phyloP scores from a whole-genome alignment of 208 protist species.

The Leishmania turanica region DNA sequence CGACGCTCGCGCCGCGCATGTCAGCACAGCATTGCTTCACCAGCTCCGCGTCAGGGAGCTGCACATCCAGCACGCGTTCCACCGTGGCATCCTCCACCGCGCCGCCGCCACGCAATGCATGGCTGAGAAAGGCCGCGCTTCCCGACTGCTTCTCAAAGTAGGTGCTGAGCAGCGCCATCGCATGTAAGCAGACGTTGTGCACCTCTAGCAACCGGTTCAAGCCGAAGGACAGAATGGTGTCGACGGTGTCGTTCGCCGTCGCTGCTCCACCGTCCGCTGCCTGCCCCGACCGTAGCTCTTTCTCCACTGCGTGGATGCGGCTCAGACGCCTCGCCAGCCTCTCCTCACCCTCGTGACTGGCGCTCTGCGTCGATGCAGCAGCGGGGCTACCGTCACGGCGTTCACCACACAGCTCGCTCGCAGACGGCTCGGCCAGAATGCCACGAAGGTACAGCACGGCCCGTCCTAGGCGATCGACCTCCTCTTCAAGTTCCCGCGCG shows the following conservation, averaged over 20 bases:
- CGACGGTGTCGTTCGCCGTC: background rate
- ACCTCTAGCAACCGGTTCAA: conserved; percentile 28
- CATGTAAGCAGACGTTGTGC: conserved; percentile 38
- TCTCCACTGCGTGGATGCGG: conserved; percentile 6
- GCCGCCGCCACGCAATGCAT: conserved; percentile 25
- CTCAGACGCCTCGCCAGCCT: conserved; percentile 2
- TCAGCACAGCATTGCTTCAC: conserved; percentile 3
- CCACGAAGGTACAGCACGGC: conserved; percentile 46
- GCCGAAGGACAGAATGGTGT: conserved; percentile 18
- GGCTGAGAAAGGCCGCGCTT: conserved; percentile 32
- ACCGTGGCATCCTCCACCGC: conserved; percentile 38
- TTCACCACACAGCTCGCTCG: background rate
- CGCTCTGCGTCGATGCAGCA: background rate
- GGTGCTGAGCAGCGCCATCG: conserved; percentile 38
- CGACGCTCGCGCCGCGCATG: background rate
- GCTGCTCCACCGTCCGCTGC: background rate
- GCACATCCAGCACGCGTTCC: conserved; percentile 40
- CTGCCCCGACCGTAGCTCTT: background rate
- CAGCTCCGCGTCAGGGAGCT: conserved; percentile 20
- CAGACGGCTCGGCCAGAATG: conserved; percentile 22
- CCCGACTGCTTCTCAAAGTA: conserved; percentile 34
- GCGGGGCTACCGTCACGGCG: background rate
- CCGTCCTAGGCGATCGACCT: conserved; percentile 39
- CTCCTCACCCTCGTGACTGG: background rate
- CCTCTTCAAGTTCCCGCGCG: conserved; percentile 30